Percentiles rank a stretch among this genome's conserved stretches.
Evolutionary conservation across 306 rosid species (phyloP).

Genomic region (Sindora glabra): DNA sequence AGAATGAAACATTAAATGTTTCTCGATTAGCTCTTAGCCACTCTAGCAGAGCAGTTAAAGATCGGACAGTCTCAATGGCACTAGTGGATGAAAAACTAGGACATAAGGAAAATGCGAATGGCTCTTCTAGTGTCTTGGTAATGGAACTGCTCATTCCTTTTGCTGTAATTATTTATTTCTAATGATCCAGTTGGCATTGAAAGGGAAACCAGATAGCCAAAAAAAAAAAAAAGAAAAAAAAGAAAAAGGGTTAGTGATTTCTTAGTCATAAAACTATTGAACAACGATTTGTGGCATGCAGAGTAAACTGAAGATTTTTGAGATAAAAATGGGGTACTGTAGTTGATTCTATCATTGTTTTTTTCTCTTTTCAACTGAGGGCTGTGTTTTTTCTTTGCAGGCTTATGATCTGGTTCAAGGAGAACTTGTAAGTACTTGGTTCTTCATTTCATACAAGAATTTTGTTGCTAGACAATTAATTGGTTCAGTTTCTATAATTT

Average conservation of each 20-base stretch:
- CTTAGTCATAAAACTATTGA: background rate
- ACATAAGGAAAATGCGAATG: slow-evolving; percentile 23
- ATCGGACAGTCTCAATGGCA: slow-evolving; percentile 37
- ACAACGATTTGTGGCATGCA: background rate
- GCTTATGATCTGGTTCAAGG: slow-evolving; percentile 91
- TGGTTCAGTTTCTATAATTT: background rate
- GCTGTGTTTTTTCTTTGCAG: slow-evolving; percentile 31
- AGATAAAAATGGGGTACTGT: background rate
- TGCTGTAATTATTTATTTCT: background rate
- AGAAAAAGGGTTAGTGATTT: background rate
- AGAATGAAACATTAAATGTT: slow-evolving; percentile 36
- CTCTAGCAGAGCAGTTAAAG: slow-evolving; percentile 16
- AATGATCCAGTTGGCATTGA: background rate
- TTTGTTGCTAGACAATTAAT: background rate
- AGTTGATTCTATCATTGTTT: background rate
- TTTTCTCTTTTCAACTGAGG: background rate
- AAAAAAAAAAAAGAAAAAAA: background rate
- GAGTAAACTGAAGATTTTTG: background rate
- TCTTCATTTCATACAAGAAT: background rate
- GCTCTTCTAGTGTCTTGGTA: slow-evolving; percentile 63
- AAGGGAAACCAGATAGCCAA: no score
- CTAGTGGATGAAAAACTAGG: slow-evolving; percentile 45
- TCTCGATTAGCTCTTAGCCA: slow-evolving; percentile 27
- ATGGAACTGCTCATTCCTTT: slow-evolving; percentile 3
- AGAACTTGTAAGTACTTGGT: slow-evolving; percentile 57